Base-by-base conservation (phyloP, 106 monocot species). In the Dactylorhiza incarnata region DNA sequence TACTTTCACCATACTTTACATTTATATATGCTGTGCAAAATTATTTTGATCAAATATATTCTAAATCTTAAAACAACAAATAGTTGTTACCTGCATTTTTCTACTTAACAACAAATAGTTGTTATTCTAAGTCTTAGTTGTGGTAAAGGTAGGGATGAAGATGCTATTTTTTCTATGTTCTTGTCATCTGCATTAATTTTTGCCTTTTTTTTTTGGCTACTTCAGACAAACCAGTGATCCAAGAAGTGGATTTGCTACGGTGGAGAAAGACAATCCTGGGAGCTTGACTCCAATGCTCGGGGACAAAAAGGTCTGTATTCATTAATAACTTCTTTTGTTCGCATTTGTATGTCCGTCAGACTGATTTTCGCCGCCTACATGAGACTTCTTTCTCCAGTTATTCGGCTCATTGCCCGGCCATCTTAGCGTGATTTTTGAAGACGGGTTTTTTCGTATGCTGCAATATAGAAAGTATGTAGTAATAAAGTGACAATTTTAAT, bases 271-370 rank as follows among this genome's bases (percentile, higher is more conserved):
- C 76, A 84, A 78, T 76, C 80, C 83, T 0, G 93, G 96, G 59
- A 97, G 93, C 75, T 82, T 97, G 84, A 99, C 97, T 72, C 97
- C 97, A 19, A 99, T 99, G 97, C 89, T 94, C 24, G 94, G 97
- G 22, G 97, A 94, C 52, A 86, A 87, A 74, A 99, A 99, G 94
- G 94, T 99, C 26, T 82, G 29, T 9, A 6, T 53, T 74, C 16
- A 43, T 43, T 55, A 22, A 51, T 24, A 17, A 25, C 5, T 73
- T 8, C 10, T 22, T 73, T 73, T 44, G 24, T 48, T 53, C 29
- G 49, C 48, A 48, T 14, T 48, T 44, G 9, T 59, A 22, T 59
- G 58, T 59, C 6, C 22, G 19, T 22, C 8, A 20, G 19, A 59
- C 37, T 37, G 37, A 37, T 37, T 37, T 37, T 37, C 3, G 37